Percentiles rank a stretch among this genome's conserved stretches.
Conservation (phyloP, 108 stramenopile genomes). For the Nitzschia sp. region DNA sequence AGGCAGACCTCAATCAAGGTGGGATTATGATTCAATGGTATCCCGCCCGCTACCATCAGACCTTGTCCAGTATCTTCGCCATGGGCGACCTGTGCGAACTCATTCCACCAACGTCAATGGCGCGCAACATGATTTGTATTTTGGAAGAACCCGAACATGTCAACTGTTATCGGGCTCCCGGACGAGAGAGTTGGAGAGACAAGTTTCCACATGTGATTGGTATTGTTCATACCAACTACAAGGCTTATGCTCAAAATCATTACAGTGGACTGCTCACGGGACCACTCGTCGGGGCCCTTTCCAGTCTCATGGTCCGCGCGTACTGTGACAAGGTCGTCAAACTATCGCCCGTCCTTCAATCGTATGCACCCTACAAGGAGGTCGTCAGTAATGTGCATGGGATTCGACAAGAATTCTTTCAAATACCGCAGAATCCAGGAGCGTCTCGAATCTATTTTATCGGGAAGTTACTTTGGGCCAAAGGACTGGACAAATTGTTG, state of each 20-base stretch:
- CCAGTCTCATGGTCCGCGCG: slow-evolving; percentile 53
- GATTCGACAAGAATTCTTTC: slow-evolving; percentile 72
- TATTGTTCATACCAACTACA: slow-evolving; percentile 89
- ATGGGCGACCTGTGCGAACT: slow-evolving; percentile 64
- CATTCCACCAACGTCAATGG: slow-evolving; percentile 7
- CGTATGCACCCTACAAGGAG: slow-evolving; percentile 64
- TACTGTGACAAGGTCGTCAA: slow-evolving; percentile 83
- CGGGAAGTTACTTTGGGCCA: slow-evolving; percentile 75
- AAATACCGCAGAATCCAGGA: slow-evolving; percentile 22
- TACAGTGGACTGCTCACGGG: slow-evolving; percentile 19
- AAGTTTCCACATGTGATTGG: slow-evolving; percentile 86
- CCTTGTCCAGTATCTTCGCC: slow-evolving; percentile 64
- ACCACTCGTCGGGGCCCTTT: slow-evolving; percentile 17
- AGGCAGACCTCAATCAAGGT: slow-evolving; percentile 37
- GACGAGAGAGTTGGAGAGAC: slow-evolving; percentile 63
- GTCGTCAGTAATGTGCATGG: slow-evolving; percentile 82
- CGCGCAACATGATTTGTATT: slow-evolving; percentile 41
- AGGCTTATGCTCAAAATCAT: slow-evolving; percentile 44
- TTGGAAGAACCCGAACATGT: slow-evolving; percentile 93
- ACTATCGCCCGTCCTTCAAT: slow-evolving; percentile 58
- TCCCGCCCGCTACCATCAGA: slow-evolving; percentile 51
- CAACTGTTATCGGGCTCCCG: slow-evolving; percentile 78
- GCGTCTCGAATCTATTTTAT: slow-evolving; percentile 68
- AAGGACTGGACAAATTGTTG: slow-evolving; percentile 58
- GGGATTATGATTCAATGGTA: slow-evolving; percentile 56